Evolutionary conservation across 441 rosid species (phyloP).

Genomic region (Adansonia gregorii): DNA sequence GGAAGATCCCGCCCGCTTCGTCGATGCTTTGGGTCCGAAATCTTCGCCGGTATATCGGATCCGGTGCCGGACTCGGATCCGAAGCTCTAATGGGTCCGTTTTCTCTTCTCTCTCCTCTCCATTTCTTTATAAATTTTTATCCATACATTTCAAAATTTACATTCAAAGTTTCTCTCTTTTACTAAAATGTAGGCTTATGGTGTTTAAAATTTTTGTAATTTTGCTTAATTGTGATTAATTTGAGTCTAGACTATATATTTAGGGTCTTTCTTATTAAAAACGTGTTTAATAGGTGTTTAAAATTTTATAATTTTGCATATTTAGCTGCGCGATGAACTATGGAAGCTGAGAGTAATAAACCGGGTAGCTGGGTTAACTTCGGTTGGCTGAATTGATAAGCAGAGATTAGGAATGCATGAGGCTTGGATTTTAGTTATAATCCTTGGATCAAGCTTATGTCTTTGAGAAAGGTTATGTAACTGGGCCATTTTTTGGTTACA

Average conservation of each 20-base stretch:
- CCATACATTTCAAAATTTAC: not conserved
- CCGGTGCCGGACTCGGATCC: slow-evolving; percentile 93
- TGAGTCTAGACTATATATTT: not conserved
- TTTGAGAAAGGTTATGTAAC: not conserved
- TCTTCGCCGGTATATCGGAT: slow-evolving; percentile 84
- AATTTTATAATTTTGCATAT: not conserved
- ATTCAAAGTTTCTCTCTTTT: not conserved
- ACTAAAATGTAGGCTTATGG: not conserved
- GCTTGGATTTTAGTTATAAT: not conserved
- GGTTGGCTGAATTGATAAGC: not conserved
- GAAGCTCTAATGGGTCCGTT: slow-evolving; percentile 92
- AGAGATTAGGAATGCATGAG: not conserved
- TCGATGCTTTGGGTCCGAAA: slow-evolving; percentile 95
- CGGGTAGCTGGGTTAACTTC: not conserved
- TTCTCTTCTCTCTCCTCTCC: not conserved
- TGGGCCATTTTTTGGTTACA: not conserved
- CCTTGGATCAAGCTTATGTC: not conserved
- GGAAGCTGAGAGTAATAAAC: not conserved
- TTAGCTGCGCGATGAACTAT: not conserved
- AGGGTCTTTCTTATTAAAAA: not conserved
- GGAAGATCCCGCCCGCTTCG: slow-evolving; percentile 90
- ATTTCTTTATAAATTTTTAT: not conserved
- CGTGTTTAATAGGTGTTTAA: slow-evolving; percentile 16
- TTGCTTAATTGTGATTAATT: not conserved
- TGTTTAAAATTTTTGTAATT: not conserved